Conservation (phyloP, 1,139 yeast species). For the Suhomyces panamericanus region DNA sequence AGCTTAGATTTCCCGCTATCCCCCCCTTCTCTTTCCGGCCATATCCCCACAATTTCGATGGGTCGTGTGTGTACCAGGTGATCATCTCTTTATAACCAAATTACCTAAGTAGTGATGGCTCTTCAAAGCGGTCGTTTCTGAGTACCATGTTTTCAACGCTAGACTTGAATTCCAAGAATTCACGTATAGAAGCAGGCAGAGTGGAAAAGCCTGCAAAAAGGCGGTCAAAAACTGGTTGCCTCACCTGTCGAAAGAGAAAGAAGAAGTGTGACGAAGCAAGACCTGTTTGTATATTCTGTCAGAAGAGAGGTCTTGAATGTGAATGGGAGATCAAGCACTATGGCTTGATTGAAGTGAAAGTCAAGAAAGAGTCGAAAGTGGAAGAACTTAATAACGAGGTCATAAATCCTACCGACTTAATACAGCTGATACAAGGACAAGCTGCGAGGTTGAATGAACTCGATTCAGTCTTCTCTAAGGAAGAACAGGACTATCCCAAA, state of each 20-base stretch:
- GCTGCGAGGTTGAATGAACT: conserved; percentile 4
- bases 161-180: conserved; percentile 8
- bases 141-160: conserved; percentile 9
- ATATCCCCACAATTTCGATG: background rate
- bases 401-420: conserved; percentile 8
- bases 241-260: conserved; percentile 41
- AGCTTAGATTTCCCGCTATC: too few relatives aligned
- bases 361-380: conserved; percentile 2
- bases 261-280: conserved; percentile 44
- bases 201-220: conserved; percentile 9
- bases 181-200: background rate
- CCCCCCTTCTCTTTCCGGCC: too few relatives aligned
- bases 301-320: conserved; percentile 29
- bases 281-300: conserved; percentile 38
- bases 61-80: background rate
- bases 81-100: background rate
- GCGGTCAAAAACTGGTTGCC: conserved; percentile 41
- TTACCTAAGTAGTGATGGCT: background rate
- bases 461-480: background rate
- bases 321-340: conserved; percentile 26
- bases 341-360: conserved; percentile 6
- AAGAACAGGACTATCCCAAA: background rate
- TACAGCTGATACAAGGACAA: conserved; percentile 8
- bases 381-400: conserved; percentile 2
- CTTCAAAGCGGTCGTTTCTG: background rate